A percentile compares a stretch with the other conserved stretches of the same genome.
phyloP scores from a whole-genome alignment of 495 filamentous ascomycete genomes.

The Endocarpon pusillum region DNA sequence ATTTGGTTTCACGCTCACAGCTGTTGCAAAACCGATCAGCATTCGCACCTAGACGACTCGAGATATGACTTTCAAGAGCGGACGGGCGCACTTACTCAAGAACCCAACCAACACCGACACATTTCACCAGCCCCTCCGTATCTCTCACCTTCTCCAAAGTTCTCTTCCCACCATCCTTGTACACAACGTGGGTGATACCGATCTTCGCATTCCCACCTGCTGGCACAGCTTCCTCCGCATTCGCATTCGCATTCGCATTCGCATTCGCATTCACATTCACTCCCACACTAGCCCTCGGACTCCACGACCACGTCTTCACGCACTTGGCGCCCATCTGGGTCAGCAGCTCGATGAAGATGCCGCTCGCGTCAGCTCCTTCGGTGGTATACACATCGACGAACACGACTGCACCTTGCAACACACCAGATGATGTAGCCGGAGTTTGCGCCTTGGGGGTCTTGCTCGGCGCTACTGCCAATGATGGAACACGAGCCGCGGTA shows the following conservation, averaged over 20 bases:
- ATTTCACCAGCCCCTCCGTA: constrained; percentile 56
- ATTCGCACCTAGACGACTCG: too few relatives aligned
- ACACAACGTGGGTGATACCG: constrained; percentile 88
- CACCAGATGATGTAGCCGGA: not conserved
- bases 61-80: too few relatives aligned
- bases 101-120: constrained; percentile 78
- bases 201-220: constrained; percentile 33
- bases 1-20: constrained; percentile 65
- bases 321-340: constrained; percentile 73
- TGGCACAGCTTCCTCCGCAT: constrained; percentile 17
- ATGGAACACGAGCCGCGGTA: not conserved
- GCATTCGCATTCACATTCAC: constrained; percentile 19
- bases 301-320: constrained; percentile 76
- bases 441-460: not conserved
- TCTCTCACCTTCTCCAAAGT: constrained; percentile 77
- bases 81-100: constrained; percentile 45
- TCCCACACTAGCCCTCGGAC: constrained; percentile 32
- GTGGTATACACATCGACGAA: constrained; percentile 86
- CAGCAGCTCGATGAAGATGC: constrained; percentile 67
- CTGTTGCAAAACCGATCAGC: constrained; percentile 27
- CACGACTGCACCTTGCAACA: constrained; percentile 58
- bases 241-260: constrained; percentile 16
- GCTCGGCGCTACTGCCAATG: too few relatives aligned
- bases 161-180: constrained; percentile 76
- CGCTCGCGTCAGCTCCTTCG: constrained; percentile 73